These are phyloP conservation scores for Avicennia marina DNA, from an alignment of 257 asterid species.

Conservation along the genomic window DNA sequence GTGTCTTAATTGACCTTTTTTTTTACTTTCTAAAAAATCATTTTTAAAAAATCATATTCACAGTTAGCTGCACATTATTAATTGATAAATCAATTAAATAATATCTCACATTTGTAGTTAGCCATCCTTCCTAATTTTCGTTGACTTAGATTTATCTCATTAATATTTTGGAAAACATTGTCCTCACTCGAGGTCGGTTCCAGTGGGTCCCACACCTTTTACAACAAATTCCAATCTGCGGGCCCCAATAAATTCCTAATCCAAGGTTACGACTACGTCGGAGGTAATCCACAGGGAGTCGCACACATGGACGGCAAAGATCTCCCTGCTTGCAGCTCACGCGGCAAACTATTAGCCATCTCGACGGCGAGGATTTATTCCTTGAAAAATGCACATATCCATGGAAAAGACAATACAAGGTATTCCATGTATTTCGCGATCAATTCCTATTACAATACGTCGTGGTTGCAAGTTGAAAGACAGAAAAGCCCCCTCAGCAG, in stretches of 20 bases:
- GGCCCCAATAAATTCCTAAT: conserved; percentile 12
- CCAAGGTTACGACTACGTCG: conserved; percentile 1
- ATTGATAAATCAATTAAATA: no score
- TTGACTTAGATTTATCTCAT: no score
- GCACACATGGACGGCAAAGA: conserved; percentile 17
- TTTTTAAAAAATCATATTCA: no score
- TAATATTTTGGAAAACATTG: no score
- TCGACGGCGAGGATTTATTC: conserved; percentile 42
- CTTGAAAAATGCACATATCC: no score
- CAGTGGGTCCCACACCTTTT: conserved; percentile 14
- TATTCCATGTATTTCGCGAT: conserved; percentile 34
- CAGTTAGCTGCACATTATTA: no score
- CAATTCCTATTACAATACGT: conserved; percentile 25
- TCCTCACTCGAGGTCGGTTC: conserved; percentile 18
- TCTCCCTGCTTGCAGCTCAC: conserved; percentile 39
- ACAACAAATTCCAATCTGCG: conserved; percentile 13
- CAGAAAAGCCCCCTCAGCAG: conserved; percentile 10
- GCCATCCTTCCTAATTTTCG: no score
- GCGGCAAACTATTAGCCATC: conserved; percentile 25
- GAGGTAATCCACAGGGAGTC: not conserved
- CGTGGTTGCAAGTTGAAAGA: not conserved
- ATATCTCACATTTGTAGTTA: no score
- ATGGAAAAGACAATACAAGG: conserved; percentile 1
- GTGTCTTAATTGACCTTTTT: no score
- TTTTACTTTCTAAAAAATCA: no score